Conservation (phyloP, 768 basidiomycete species). For the Roridomyces roridus region DNA sequence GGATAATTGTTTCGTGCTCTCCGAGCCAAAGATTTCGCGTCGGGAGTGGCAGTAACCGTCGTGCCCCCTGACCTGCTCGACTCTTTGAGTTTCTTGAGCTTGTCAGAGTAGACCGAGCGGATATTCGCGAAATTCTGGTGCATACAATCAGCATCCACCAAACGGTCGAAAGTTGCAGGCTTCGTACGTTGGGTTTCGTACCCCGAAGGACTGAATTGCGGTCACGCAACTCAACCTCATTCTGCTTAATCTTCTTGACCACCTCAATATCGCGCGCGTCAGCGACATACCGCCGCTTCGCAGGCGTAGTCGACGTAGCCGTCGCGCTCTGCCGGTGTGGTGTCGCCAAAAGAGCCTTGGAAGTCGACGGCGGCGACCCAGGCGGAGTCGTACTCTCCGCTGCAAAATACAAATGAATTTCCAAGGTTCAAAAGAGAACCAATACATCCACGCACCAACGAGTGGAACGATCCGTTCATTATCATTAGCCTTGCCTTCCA, state of each 20-base stretch:
- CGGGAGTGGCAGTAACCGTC: conserved; percentile 46
- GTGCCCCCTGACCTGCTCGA: conserved; percentile 57
- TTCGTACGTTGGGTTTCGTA: conserved; percentile 79
- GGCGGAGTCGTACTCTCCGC: conserved; percentile 68
- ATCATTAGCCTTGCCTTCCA: conserved; percentile 63
- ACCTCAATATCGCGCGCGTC: conserved; percentile 81
- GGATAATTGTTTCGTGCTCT: conserved; percentile 87
- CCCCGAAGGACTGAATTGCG: conserved; percentile 86
- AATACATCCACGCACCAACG: conserved; percentile 38
- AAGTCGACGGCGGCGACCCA: conserved; percentile 48
- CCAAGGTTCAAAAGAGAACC: neutral
- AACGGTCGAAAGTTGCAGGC: neutral
- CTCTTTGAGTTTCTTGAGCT: conserved; percentile 80
- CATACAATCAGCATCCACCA: neutral
- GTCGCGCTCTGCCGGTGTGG: conserved; percentile 35
- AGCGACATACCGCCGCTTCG: conserved; percentile 80
- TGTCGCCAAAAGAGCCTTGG: conserved; percentile 35
- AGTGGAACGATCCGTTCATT: conserved; percentile 59
- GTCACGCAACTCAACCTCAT: conserved; percentile 82
- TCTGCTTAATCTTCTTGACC: conserved; percentile 83
- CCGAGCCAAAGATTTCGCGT: conserved; percentile 66
- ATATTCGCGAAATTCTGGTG: conserved; percentile 83
- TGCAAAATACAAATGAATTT: conserved; percentile 22
- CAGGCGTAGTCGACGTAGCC: conserved; percentile 49
- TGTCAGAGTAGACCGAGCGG: conserved; percentile 69